Conservation (phyloP, 345 rosid genomes). For the Ricinus communis region DNA sequence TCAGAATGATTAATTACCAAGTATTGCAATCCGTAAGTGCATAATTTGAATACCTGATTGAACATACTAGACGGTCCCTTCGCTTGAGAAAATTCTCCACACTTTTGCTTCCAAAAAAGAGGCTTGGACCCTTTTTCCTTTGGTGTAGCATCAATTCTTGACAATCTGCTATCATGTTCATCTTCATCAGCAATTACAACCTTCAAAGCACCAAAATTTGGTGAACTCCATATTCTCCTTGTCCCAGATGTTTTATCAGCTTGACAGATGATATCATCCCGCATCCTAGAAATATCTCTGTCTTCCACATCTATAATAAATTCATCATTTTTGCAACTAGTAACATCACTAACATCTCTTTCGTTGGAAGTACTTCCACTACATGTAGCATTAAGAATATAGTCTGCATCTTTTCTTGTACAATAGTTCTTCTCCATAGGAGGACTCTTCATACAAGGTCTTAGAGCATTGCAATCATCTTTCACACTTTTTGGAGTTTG, state of each 20-base stretch:
- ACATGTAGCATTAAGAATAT: slow-evolving; percentile 30
- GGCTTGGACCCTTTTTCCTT: slow-evolving; percentile 66
- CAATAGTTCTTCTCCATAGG: slow-evolving; percentile 25
- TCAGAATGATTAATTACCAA: background rate
- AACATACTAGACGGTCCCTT: slow-evolving; percentile 35
- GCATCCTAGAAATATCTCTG: slow-evolving; percentile 35
- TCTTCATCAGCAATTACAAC: slow-evolving; percentile 45
- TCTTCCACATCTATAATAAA: slow-evolving; percentile 42
- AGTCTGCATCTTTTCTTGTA: slow-evolving; percentile 32
- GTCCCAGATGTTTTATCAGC: slow-evolving; percentile 41
- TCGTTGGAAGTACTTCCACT: slow-evolving; percentile 30
- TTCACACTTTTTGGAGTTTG: slow-evolving; percentile 30
- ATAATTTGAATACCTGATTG: slow-evolving; percentile 44
- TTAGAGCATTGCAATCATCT: slow-evolving; percentile 33
- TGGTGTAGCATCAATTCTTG: slow-evolving; percentile 55
- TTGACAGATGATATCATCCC: slow-evolving; percentile 30
- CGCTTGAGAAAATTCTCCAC: slow-evolving; percentile 39
- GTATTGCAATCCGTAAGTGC: background rate
- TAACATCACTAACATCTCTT: slow-evolving; percentile 32
- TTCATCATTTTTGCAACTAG: slow-evolving; percentile 30
- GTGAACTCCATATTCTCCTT: slow-evolving; percentile 70
- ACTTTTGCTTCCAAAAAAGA: slow-evolving; percentile 54
- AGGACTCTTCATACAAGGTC: slow-evolving; percentile 29
- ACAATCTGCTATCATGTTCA: slow-evolving; percentile 29
- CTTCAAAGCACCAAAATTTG: slow-evolving; percentile 57